Evolutionary conservation across 805 yeast genomes (phyloP).

Genomic region (Candida insectalens): DNA sequence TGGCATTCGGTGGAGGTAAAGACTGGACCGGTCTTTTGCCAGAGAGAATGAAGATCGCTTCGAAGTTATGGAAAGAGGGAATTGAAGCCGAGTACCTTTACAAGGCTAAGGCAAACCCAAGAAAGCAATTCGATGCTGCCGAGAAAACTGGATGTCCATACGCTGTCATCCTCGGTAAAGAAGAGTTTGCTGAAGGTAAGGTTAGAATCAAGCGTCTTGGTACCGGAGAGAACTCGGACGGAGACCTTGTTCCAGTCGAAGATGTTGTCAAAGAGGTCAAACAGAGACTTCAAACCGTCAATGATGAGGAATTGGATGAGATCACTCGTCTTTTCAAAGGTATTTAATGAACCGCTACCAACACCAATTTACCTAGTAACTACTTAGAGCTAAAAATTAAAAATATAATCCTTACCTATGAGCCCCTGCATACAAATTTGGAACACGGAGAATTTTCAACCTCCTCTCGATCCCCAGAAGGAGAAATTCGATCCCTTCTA

Average conservation of each 20-base stretch:
- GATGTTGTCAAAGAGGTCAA: conserved; percentile 45
- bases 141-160: conserved; percentile 86
- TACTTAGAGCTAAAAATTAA: too few relatives aligned
- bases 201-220: conserved; percentile 84
- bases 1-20: conserved; percentile 99
- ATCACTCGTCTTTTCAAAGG: conserved; percentile 54
- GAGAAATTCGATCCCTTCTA: too few relatives aligned
- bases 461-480: too few relatives aligned
- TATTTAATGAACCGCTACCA: too few relatives aligned
- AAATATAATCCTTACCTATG: too few relatives aligned
- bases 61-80: conserved; percentile 78
- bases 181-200: conserved; percentile 75
- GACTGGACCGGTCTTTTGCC: conserved; percentile 89
- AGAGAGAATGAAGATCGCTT: conserved; percentile 85
- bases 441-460: too few relatives aligned
- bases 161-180: conserved; percentile 92
- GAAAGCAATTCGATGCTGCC: conserved; percentile 97
- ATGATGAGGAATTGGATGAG: conserved; percentile 49
- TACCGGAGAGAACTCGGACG: conserved; percentile 73
- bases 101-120: conserved; percentile 87
- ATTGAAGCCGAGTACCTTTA: conserved; percentile 87
- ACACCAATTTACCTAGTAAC: too few relatives aligned
- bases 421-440: too few relatives aligned
- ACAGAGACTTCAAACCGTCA: conserved; percentile 25
- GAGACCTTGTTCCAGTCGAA: conserved; percentile 60